Evolutionary conservation across 768 basidiomycete species (phyloP), one percentile per base, ranked within the genome.

Genomic region (Leccinum subgranulosum): DNA sequence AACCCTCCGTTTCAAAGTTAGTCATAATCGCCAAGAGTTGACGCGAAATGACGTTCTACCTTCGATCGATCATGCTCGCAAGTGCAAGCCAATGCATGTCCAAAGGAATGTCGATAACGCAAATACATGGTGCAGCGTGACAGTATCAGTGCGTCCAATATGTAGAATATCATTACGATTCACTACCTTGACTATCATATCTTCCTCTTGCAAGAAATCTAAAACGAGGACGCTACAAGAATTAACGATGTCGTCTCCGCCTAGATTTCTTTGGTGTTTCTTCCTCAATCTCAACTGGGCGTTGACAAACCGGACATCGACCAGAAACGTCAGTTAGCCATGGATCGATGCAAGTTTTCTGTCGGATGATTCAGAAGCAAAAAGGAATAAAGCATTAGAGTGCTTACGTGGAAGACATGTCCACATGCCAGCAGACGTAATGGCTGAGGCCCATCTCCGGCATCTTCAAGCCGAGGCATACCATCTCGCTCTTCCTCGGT

Each of bases 301-400:
- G 76, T 69, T 95, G 92, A 69, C 93, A 96, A 17, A 88, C 84
- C 7, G 93, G 93, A 77, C 93, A 96, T 31, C 92, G 82, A 5
- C 91, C 93, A 28, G 90, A 92, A 14, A 92, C 86, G 59, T 89
- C 86, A 3, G 77, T 85, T 51, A 96, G 72, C 94, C 94, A 96
- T 21, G 92, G 90, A 67, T 96, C 93, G 45, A 95, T 73, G 69
- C 93, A 96, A 23, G 86, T 85, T 90, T 90, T 85, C 90, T 90
- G 62, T 21, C 56, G 33, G 12, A 56, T 19, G 21, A 29, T 31
- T 57, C 33, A 59, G 58, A 55, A 55, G 43, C 23, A n/a, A 34
- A 47, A 27, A 17, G 21, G 11, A 23, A 51, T 10, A 21, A 29
- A 51, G 55, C 10, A 54, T 56, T 12, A 29, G 21, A 31, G 27